These are phyloP conservation scores for Cenococcum geophilum DNA, from an alignment of 495 filamentous ascomycete genomes.

Conservation along the genomic window DNA sequence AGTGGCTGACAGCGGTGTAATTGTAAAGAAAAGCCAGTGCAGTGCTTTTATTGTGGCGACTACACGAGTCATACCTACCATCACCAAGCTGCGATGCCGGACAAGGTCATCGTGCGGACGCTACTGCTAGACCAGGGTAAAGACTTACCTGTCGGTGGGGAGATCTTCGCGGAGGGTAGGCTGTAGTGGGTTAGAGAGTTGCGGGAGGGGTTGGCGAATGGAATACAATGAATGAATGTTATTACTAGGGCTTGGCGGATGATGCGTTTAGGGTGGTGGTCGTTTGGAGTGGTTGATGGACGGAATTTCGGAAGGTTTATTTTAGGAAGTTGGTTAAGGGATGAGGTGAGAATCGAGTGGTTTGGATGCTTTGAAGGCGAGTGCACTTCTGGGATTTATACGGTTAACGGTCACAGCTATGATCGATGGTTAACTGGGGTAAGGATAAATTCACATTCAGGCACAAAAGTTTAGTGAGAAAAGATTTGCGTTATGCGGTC, in stretches of 20 bases:
- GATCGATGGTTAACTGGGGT: no score
- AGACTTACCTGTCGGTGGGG: slow-evolving; percentile 8
- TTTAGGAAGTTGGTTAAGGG: no score
- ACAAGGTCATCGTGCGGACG: slow-evolving; percentile 15
- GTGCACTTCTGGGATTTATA: no score
- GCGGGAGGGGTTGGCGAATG: slow-evolving; percentile 4
- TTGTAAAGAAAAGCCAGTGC: slow-evolving; percentile 3
- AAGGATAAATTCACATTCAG: no score
- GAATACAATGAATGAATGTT: neutral
- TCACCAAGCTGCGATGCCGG: slow-evolving; percentile 15
- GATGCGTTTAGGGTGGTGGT: neutral
- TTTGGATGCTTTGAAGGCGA: no score
- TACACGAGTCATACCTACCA: slow-evolving; percentile 20
- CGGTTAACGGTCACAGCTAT: no score
- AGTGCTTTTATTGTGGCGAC: slow-evolving; percentile 11
- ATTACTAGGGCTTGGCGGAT: no score
- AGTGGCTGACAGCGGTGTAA: neutral
- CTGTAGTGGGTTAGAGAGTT: slow-evolving; percentile 17
- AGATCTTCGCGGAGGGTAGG: slow-evolving; percentile 21
- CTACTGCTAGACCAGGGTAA: slow-evolving; percentile 11
- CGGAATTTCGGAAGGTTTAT: no score
- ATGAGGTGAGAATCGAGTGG: no score
- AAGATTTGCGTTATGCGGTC: no score
- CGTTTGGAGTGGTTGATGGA: no score
- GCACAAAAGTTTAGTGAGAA: no score